Evolutionary conservation across 257 asterid species (phyloP), one percentile per base, ranked within the genome.

Genomic region (Scutellaria minor): DNA sequence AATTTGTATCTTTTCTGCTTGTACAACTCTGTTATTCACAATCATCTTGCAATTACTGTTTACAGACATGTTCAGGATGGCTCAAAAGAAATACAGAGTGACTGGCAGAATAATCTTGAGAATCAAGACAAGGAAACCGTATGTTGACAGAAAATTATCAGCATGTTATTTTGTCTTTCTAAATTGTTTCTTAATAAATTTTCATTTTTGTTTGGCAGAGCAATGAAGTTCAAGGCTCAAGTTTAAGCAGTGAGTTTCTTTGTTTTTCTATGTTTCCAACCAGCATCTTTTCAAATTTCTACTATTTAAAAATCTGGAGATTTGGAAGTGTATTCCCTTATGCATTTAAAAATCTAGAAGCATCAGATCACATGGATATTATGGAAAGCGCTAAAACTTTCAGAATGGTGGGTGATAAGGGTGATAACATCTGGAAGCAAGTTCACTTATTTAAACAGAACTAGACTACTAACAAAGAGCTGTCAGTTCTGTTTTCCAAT

Each of bases 171-270:
- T 31, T 45, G 27, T 65, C 52, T 58, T 59, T 47, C 59, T 52
- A 58, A 68, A 24, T 39, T 45, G 64, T 77, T 56, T 51, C 50
- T 51, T 55, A 64, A 9, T 69, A 35, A 15, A 59, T 9, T 60
- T 77, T 40, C 22, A 5, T 75, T 57, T 52, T 65, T 71, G 37
- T 65, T 79, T 74, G 86, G 80, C 90, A 89, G 95, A 73, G 45
- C 20, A 65, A 51, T 69, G 88, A 79, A 74, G 74, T 70, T 82
- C 87, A 54, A 75, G 82, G 77, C 64, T 68, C 90, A 66, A 81
- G 76, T 70, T 65, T 63, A 66, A 85, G 75, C 75, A 27, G 97
- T 89, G 78, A 85, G 96, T 86, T 77, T 66, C 27, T 50, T 35
- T 76, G 76, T 59, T 37, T 59, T 13, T 41, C 7, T 73, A 20